Conservation (phyloP, 2,329 filamentous ascomycete species). For the Blumeria hordei region DNA sequence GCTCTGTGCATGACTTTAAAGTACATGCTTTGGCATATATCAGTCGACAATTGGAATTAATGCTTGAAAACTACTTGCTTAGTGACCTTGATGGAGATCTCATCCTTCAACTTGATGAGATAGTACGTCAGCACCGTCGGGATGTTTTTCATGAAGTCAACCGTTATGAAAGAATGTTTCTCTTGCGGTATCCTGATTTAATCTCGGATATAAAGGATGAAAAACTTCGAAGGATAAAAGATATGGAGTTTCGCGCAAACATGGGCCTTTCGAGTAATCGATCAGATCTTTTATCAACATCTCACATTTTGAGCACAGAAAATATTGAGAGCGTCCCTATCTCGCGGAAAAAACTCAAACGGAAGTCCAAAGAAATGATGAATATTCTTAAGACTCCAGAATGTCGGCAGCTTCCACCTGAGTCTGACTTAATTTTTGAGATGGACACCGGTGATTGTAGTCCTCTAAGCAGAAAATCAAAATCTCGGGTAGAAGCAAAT, state of each 20-base stretch:
- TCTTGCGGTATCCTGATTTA: conserved; percentile 8
- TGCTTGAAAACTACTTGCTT: conserved; percentile 74
- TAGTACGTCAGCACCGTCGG: conserved; percentile 58
- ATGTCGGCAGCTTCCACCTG: conserved; percentile 42
- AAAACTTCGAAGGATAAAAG: conserved; percentile 43
- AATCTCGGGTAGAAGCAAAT: not conserved
- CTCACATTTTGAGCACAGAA: conserved; percentile 38
- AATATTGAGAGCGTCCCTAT: conserved; percentile 22
- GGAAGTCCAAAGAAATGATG: conserved; percentile 21
- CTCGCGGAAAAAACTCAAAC: conserved; percentile 19
- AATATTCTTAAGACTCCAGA: conserved; percentile 40
- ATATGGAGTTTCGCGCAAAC: conserved; percentile 43
- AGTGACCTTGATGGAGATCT: conserved; percentile 69
- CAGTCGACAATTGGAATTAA: conserved; percentile 70
- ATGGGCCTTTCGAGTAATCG: conserved; percentile 42
- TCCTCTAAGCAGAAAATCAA: conserved; percentile 4
- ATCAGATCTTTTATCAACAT: conserved; percentile 32
- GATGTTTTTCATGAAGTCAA: too few relatives aligned
- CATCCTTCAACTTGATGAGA: conserved; percentile 53
- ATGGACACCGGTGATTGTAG: conserved; percentile 46
- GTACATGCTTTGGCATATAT: conserved; percentile 74
- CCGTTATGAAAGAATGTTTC: too few relatives aligned
- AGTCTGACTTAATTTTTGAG: conserved; percentile 64
- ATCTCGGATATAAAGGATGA: conserved; percentile 44
- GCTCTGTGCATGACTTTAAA: conserved; percentile 66